A percentile compares a stretch with the other conserved stretches of the same genome.
These are phyloP conservation scores for Perkinsela sp. DNA, from an alignment of 208 protist genomes.

Conservation along the genomic window DNA sequence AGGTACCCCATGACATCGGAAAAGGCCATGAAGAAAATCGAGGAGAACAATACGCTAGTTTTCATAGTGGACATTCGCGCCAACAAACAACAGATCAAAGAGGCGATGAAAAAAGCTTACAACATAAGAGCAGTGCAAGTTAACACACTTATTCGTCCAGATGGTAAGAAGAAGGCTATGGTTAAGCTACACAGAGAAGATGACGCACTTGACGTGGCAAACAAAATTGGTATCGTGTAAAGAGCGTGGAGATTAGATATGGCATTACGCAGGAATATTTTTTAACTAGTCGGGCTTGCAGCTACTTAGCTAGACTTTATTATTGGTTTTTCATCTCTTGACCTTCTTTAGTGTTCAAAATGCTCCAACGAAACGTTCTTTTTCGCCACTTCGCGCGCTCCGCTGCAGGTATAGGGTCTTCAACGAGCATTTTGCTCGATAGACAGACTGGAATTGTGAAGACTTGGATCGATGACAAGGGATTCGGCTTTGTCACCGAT, in stretches of 20 bases:
- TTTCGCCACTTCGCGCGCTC: not conserved
- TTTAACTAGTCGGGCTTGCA: no score
- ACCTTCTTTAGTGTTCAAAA: not conserved
- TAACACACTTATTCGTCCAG: slow-evolving; percentile 93
- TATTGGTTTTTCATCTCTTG: no score
- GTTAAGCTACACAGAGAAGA: slow-evolving; percentile 71
- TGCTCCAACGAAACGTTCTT: not conserved
- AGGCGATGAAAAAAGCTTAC: slow-evolving; percentile 89
- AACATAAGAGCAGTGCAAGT: slow-evolving; percentile 83
- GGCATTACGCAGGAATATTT: no score
- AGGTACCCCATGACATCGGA: slow-evolving; percentile 92
- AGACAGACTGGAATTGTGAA: not conserved
- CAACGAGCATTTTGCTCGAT: not conserved
- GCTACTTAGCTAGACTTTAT: no score
- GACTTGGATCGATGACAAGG: slow-evolving; percentile 45
- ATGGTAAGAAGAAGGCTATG: slow-evolving; percentile 95
- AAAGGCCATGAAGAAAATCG: slow-evolving; percentile 96
- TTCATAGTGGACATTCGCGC: slow-evolving; percentile 90
- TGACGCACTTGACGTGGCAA: slow-evolving; percentile 91
- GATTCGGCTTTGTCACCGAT: slow-evolving; percentile 66
- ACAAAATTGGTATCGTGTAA: slow-evolving; percentile 83
- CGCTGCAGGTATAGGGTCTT: not conserved
- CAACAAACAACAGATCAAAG: slow-evolving; percentile 93
- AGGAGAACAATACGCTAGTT: slow-evolving; percentile 98
- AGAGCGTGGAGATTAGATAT: no score